phyloP scores from a whole-genome alignment of 352 stramenopile genomes.

The Globisporangium perplexum region DNA sequence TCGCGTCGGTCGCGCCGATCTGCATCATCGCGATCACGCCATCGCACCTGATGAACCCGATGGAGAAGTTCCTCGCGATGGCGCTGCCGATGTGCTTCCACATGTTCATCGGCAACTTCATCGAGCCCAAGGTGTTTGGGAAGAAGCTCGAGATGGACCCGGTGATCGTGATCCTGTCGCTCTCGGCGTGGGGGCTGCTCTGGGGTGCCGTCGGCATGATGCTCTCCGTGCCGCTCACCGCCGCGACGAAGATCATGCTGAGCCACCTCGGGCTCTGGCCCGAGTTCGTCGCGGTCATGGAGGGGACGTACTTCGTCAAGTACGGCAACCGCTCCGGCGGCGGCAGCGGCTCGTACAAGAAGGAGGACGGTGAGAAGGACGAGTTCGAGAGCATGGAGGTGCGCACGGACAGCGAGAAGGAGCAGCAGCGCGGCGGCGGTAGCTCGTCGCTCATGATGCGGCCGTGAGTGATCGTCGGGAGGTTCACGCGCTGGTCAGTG shows the following conservation, averaged over 20 bases:
- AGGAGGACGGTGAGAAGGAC: constrained; percentile 54
- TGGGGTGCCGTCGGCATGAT: constrained; percentile 89
- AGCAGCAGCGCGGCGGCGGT: constrained; percentile 14
- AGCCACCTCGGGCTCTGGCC: constrained; percentile 83
- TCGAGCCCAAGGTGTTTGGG: constrained; percentile 86
- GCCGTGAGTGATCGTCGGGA: constrained; percentile 3
- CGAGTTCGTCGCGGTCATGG: constrained; percentile 82
- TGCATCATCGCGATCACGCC: constrained; percentile 87
- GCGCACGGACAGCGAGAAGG: constrained; percentile 40
- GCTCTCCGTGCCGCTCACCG: constrained; percentile 82
- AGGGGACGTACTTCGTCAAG: constrained; percentile 80
- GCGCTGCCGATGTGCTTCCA: constrained; percentile 83
- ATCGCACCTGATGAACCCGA: constrained; percentile 78
- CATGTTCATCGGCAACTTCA: constrained; percentile 88
- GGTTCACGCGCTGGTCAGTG: too few species aligned
- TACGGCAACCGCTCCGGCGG: constrained; percentile 43
- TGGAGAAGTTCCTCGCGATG: constrained; percentile 88
- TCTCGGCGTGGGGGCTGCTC: constrained; percentile 83
- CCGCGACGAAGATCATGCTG: constrained; percentile 84
- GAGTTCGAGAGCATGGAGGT: constrained; percentile 80
- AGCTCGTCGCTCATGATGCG: constrained; percentile 23
- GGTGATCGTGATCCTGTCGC: constrained; percentile 81
- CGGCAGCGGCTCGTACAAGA: constrained; percentile 46
- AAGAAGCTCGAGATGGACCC: constrained; percentile 83
- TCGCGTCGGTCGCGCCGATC: constrained; percentile 74